These are phyloP conservation scores for Globisporangium nodosum DNA, from an alignment of 352 stramenopile genomes.

Conservation along the genomic window DNA sequence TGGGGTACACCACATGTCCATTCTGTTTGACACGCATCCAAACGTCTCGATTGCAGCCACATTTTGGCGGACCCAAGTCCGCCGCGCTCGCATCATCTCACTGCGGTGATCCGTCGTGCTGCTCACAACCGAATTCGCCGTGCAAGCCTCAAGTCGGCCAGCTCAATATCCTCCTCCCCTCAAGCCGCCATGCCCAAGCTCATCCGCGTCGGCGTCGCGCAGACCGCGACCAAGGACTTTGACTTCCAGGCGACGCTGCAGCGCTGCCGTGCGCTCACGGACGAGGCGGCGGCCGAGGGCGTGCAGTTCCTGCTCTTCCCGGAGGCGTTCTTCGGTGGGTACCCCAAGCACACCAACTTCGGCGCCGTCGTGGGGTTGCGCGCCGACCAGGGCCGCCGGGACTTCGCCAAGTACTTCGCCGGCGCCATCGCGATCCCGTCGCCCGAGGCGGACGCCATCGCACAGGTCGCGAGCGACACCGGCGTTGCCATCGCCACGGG, in stretches of 20 bases:
- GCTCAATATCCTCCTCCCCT: too few relatives aligned
- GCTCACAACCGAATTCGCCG: neutral
- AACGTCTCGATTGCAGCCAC: neutral
- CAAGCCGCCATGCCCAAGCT: constrained; percentile 2
- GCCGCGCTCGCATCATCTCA: too few relatives aligned
- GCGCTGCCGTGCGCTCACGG: constrained; percentile 13
- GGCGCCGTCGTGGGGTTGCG: constrained; percentile 14
- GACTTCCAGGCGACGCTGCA: constrained; percentile 18
- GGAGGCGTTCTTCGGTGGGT: constrained; percentile 22
- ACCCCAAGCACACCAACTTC: constrained; percentile 23
- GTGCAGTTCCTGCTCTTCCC: constrained; percentile 22
- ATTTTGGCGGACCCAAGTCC: neutral
- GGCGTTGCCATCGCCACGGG: constrained; percentile 11
- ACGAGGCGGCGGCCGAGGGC: constrained; percentile 7
- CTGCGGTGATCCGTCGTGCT: neutral
- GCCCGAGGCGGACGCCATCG: constrained; percentile 16
- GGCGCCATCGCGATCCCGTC: constrained; percentile 19
- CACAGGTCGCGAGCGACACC: constrained; percentile 8
- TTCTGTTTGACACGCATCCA: neutral
- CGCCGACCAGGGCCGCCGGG: constrained; percentile 12
- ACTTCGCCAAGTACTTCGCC: constrained; percentile 17
- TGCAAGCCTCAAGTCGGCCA: too few relatives aligned
- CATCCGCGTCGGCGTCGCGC: constrained; percentile 17
- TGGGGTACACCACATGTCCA: neutral
- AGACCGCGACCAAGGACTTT: constrained; percentile 18